Base-by-base conservation (phyloP, 768 basidiomycete genomes). In the Russula abietina region DNA sequence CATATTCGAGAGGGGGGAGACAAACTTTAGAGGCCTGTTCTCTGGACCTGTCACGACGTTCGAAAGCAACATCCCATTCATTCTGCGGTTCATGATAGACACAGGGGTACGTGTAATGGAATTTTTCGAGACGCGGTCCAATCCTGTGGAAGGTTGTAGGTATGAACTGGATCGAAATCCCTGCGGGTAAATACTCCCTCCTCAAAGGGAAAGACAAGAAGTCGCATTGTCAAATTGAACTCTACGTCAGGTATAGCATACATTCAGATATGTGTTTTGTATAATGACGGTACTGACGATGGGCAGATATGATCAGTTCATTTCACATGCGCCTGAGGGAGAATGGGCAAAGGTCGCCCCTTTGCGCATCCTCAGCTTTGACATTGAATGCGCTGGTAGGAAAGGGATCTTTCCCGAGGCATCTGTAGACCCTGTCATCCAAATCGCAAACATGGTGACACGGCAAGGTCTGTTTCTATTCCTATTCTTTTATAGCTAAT, bases 371-470 rank as follows among this genome's bases (percentile, higher is more conserved):
- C 80, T 99, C 33, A 95, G 93, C 70, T 99, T 99, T 69, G 97
- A 99, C 83, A 98, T 99, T 69, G 97, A 99, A 75, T 99, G 97
- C 74, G 97, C 97, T 0, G 97, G 97, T 24, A 79, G 97, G 28
- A 98, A 98, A 70, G 97, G 97, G 33, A 89, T 98, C 68, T 99
- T 99, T 71, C 97, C 97, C 0, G 97, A 98, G 70, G 81, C 97
- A 9, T 78, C 86, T 11, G 72, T 81, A 33, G 97, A 99, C 74
- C 96, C 96, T 10, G 93, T 99, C 59, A 98, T 98, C 69, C 97
- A 98, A 71, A 98, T 98, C 63, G 97, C 96, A 1, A 97, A 93
- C 73, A 98, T 98, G 97, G 96, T 98, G 12, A 98, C 95, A 39
- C 82, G 90, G 5, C 97, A 99, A 83, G 95, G 95, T 93, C 45